Base-by-base conservation (phyloP, 441 rosid species). In the Croton setiger region DNA sequence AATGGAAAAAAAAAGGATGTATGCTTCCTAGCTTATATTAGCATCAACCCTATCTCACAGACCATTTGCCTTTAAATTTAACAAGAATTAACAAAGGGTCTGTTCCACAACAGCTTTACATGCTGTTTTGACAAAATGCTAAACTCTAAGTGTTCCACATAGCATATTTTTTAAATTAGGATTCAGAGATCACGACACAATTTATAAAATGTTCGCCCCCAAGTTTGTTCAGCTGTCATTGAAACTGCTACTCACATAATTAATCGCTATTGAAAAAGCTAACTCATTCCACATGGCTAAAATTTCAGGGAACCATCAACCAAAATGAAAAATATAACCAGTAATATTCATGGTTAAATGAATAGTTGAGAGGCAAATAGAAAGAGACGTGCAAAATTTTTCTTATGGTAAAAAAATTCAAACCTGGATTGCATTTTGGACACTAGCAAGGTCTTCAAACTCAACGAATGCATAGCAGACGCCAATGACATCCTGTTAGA, bases 391-490 rank as follows among this genome's bases (percentile, higher is more conserved):
- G n/a, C 27, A 10, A n/a, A 66, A 39, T 17, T 15, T 14, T 21
- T 53, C 12, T 9, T 23, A 2, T 39, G 8, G 33, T 4, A 43
- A 20, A 43, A 56, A 20, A 66, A 76, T 44, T 58, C 62, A 75
- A 68, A 89, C 96, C 92, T 82, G 72, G 70, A 86, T 75, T 47
- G 92, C 92, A 68, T 81, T 86, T 37, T 75, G 81, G 72, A 87
- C 91, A 51, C 88, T 71, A 3, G 56, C 23, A 61, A 86, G 79
- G 70, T 87, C 92, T 81, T 86, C 89, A 74, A 83, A 89, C 78
- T 89, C 91, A 43, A 89, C 92, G 71, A 87, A 89, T 39, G 92
- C 96, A 71, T 84, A 87, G 81, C 90, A 86, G 36, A 89, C 88
- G 37, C 89, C 96, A 69, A 88, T 71, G 45, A 84, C 83, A 74